Evolutionary conservation across 331 rosid genomes (phyloP), one percentile per base, ranked within the genome.

Genomic region (Cucumis variabilis): DNA sequence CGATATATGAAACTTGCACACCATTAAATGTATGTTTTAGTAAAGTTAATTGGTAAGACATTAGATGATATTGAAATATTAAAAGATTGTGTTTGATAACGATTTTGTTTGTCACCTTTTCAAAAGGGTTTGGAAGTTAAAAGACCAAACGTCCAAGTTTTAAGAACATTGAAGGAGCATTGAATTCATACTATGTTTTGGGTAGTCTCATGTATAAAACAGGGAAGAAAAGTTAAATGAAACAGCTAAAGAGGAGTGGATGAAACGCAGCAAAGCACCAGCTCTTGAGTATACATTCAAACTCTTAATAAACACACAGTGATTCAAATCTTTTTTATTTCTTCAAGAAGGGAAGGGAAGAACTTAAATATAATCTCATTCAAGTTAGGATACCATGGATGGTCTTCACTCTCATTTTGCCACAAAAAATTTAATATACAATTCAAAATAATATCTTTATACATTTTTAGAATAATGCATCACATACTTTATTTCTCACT

Each of bases 311-410:
- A 92, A 88, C 86, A 91, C 13, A 88, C 75, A 90, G 96, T 96
- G 17, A 27, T 95, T 68, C 93, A 92, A 88, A 91, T 94, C 28
- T 88, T 94, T 87, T 79, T 96, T 88, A 83, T 94, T 23, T 91
- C 98, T 75, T 89, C 94, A 87, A 96, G 96, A 85, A 92, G 91
- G 81, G 96, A 85, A 92, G 91, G 81, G 98, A 93, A 87, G 41
- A 79, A 66, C 96, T 95, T 11, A 92, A 95, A 91, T 90, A 90
- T 62, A 96, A 96, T 89, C 98, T 37, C 44, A 4, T 96, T 74
- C 89, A 88, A 16, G 96, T 90, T 88, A 37, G 98, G 98, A 33
- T 96, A 90, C 89, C 90, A 95, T 91, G 99, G 98, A 15, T 95
- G 99, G 98, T 79, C 88, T 63, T 76, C 86, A 83, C 91, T 94